A percentile compares a stretch with the other conserved stretches of the same genome.
Evolutionary conservation across 2,329 filamentous ascomycete genomes (phyloP).

Genomic region (Verticillium klebahnii): DNA sequence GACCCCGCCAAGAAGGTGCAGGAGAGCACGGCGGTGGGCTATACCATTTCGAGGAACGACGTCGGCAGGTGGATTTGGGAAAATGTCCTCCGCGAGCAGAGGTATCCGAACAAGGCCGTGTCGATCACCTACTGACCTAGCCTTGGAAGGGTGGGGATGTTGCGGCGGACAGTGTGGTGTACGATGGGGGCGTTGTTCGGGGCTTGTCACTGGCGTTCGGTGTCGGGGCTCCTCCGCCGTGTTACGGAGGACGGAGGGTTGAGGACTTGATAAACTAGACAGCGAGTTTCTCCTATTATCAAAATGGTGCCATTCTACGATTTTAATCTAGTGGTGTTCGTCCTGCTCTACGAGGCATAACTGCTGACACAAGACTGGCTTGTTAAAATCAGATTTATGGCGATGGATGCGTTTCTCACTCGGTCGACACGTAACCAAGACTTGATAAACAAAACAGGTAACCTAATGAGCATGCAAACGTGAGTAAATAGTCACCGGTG

Average conservation of each 20-base stretch:
- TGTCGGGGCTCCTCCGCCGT: background rate
- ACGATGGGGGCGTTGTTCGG: background rate
- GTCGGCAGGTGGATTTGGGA: conserved; percentile 42
- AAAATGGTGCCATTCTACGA: too few species aligned
- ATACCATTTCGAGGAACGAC: conserved; percentile 42
- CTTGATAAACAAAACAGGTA: too few species aligned
- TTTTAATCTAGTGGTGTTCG: too few species aligned
- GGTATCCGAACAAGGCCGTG: conserved; percentile 29
- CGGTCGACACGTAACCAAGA: too few species aligned
- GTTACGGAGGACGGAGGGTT: background rate
- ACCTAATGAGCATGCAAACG: too few species aligned
- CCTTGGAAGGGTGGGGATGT: background rate
- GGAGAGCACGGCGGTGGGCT: conserved; percentile 36
- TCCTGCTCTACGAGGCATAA: too few species aligned
- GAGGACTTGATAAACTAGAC: background rate
- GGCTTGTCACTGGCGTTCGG: background rate
- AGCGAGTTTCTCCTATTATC: too few species aligned
- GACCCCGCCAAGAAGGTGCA: conserved; percentile 22
- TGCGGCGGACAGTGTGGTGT: background rate
- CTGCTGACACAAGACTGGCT: too few species aligned
- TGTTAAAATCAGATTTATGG: too few species aligned
- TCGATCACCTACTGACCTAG: conserved; percentile 27
- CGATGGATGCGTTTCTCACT: too few species aligned
- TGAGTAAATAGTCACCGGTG: too few species aligned
- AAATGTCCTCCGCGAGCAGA: conserved; percentile 24